Percentiles rank a stretch among this genome's conserved stretches.
phyloP scores from a whole-genome alignment of 371 early-diverging fungal species.

The Parasitella parasitica region DNA sequence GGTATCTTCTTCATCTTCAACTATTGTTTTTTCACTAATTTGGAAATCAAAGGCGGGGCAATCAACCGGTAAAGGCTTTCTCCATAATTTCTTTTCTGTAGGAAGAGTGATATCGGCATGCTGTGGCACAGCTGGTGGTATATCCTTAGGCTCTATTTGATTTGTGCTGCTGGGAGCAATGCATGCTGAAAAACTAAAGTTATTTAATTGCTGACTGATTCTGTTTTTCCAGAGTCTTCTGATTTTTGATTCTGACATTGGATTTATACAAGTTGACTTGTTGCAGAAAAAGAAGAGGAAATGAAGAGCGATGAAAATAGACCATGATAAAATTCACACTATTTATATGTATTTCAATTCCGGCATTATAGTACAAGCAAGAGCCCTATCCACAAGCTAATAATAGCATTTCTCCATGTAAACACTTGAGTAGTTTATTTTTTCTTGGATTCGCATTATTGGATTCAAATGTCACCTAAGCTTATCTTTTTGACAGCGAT shows the following conservation, averaged over 20 bases:
- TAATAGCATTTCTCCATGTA: neutral
- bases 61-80: constrained; percentile 19
- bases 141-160: neutral
- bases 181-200: neutral
- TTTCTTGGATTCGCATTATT: neutral
- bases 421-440: neutral
- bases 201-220: constrained; percentile 3
- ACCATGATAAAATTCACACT: neutral
- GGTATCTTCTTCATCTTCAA: neutral
- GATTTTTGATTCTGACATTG: constrained; percentile 11
- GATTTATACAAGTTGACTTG: neutral
- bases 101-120: neutral
- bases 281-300: neutral
- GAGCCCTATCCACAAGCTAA: neutral
- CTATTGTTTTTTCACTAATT: neutral
- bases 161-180: neutral
- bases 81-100: constrained; percentile 7
- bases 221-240: constrained; percentile 17
- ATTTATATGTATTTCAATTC: neutral
- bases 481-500: neutral
- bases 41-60: constrained; percentile 19
- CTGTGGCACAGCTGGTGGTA: neutral
- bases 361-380: neutral
- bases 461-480: neutral
- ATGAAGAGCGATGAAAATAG: neutral